Percentiles rank a stretch among this genome's conserved stretches.
These are phyloP conservation scores for Macroventuria anomochaeta DNA, from an alignment of 2,329 filamentous ascomycete genomes.

Conservation along the genomic window DNA sequence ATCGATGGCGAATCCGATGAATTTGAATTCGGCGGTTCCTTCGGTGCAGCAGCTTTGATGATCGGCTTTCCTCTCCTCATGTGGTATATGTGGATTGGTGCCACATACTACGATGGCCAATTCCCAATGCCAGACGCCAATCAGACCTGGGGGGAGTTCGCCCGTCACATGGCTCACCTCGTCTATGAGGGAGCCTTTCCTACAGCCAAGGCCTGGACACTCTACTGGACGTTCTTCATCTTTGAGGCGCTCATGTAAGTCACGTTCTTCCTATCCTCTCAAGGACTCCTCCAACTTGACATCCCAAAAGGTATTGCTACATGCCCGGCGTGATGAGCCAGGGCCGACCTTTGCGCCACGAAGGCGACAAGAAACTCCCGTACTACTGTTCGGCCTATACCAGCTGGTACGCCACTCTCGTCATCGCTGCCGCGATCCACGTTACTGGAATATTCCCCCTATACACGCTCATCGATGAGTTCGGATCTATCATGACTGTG, in stretches of 20 bases:
- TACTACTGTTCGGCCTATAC: constrained; percentile 92
- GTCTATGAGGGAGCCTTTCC: constrained; percentile 86
- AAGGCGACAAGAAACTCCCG: constrained; percentile 80
- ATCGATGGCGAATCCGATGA: constrained; percentile 52
- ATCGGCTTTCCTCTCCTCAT: constrained; percentile 86
- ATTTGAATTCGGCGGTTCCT: constrained; percentile 84
- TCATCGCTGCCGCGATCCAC: constrained; percentile 72
- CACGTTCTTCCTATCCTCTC: constrained; percentile 77
- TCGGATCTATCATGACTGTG: constrained; percentile 87
- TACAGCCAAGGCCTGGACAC: constrained; percentile 78
- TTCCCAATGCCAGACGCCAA: constrained; percentile 70
- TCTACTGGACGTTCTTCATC: constrained; percentile 73
- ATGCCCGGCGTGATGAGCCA: constrained; percentile 84
- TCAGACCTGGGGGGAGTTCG: constrained; percentile 73
- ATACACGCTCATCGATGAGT: constrained; percentile 91
- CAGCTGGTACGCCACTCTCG: constrained; percentile 85
- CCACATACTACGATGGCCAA: constrained; percentile 85
- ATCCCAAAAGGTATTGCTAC: constrained; percentile 55
- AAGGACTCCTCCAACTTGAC: constrained; percentile 66
- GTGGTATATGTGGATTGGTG: constrained; percentile 99
- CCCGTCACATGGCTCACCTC: constrained; percentile 69
- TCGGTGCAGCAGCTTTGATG: constrained; percentile 83
- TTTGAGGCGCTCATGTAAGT: constrained; percentile 13
- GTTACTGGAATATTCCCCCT: constrained; percentile 82
- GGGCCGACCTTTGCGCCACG: constrained; percentile 84